Evolutionary conservation across 306 rosid genomes (phyloP), one percentile per base, ranked within the genome.

Genomic region (Casuarina equisetifolia): DNA sequence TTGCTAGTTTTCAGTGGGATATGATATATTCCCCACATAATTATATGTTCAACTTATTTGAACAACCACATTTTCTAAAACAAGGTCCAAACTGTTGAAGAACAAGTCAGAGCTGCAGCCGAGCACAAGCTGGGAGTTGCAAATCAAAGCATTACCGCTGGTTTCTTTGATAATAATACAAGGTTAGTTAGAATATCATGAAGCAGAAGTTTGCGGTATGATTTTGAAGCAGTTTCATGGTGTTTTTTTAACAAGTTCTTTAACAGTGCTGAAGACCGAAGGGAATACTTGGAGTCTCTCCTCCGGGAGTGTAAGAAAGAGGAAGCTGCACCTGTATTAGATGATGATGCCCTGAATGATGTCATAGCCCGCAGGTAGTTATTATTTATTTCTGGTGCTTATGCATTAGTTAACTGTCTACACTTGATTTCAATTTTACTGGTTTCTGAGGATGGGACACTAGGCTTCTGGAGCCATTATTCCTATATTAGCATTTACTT

Each of bases 101-200:
- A 96, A 88, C 99, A 96, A 96, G 99, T 96, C 73, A 84, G 99
- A 83, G 99, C 99, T 85, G 83, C 99, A 20, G 99, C 99, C 36
- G 99, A 96, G 91, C 99, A 96, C 86, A 96, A 96, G 84, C 90
- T 96, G 75, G 99, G 98, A 6, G 99, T 96, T 74, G 99, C 99
- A 36, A 96, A 96, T 87, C 99, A 96, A 84, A 96, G 99, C 82
- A 96, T 96, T 71, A 96, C 99, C 19, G 99, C 99, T 76, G 99
- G 99, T 35, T 96, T 96, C 83, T 96, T 96, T 90, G 99, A 96
- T 88, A 96, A 96, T 75, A 90, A 96, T 86, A 96, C 99, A 66
- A 96, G 99, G 99, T 96, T 63, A 75, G 74, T 50, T 8, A 63
- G 76, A 40, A 64, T 67, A 75, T 69, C n/a, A 17, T 71, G 77